A percentile compares a stretch with the other conserved stretches of the same genome.
Evolutionary conservation across 805 yeast genomes (phyloP).

Genomic region (Candida pini): DNA sequence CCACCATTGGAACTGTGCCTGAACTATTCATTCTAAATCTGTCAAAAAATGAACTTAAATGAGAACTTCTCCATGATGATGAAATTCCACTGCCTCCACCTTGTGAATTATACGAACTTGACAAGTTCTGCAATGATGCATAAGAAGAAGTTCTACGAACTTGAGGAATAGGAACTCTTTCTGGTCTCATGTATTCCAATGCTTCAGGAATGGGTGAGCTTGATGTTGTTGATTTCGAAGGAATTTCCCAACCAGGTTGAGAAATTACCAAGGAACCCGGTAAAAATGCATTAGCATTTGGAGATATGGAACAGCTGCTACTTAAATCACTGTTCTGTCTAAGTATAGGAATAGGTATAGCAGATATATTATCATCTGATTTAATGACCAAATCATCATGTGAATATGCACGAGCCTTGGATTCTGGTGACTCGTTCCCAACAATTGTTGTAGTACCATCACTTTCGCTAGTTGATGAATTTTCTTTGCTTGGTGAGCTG

Average conservation of each 20-base stretch:
- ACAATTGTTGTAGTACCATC: constrained; percentile 4
- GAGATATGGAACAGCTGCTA: constrained; percentile 2
- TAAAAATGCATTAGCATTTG: constrained; percentile 13
- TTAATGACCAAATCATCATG: constrained; percentile 3
- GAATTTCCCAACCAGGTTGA: constrained; percentile 41
- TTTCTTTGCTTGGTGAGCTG: not conserved
- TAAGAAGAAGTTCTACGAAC: constrained; percentile 27
- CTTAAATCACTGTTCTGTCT: constrained; percentile 6
- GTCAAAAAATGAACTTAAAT: constrained; percentile 26
- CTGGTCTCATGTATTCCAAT: constrained; percentile 13
- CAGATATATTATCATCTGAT: too few relatives aligned
- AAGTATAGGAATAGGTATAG: constrained; percentile 21
- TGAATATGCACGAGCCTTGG: not conserved
- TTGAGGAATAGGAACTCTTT: constrained; percentile 15
- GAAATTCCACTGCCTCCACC: constrained; percentile 11
- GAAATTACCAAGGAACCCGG: constrained; percentile 7
- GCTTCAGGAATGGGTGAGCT: constrained; percentile 14
- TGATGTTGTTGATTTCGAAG: constrained; percentile 17
- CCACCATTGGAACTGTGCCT: not conserved
- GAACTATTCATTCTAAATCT: constrained; percentile 15
- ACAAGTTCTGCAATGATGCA: constrained; percentile 30
- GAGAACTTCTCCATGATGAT: constrained; percentile 24
- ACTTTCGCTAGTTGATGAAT: constrained; percentile 1
- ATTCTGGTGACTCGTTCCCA: not conserved
- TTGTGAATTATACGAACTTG: constrained; percentile 32